Evolutionary conservation across 2,329 filamentous ascomycete genomes (phyloP).

Genomic region (Colletotrichum spaethianum): DNA sequence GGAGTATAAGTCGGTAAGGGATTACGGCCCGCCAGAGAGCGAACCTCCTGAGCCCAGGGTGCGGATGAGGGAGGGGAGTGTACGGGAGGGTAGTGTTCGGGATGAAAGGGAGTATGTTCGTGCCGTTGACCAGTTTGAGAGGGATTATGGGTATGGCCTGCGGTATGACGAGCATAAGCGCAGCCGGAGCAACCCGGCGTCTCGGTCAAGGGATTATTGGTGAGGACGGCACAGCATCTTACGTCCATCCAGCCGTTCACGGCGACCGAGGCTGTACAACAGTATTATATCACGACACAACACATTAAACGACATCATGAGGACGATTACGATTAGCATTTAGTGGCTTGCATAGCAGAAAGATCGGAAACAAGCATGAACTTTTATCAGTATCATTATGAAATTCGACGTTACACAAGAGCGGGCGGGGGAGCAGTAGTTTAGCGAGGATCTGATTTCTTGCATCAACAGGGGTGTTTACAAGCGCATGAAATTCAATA

Average conservation of each 20-base stretch:
- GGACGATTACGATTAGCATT: not conserved
- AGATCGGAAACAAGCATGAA: not conserved
- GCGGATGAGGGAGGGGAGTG: not conserved
- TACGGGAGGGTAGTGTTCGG: not conserved
- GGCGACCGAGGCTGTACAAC: too few relatives aligned
- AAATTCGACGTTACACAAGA: too few relatives aligned
- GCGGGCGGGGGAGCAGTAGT: not conserved
- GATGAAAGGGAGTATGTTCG: constrained; percentile 17
- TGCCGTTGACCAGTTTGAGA: constrained; percentile 16
- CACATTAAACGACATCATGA: not conserved
- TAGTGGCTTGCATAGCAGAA: not conserved
- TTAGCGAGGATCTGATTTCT: too few relatives aligned
- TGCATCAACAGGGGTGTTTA: too few relatives aligned
- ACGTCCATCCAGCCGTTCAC: too few relatives aligned
- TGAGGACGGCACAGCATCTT: not conserved
- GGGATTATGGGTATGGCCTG: constrained; percentile 23
- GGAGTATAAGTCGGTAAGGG: constrained; percentile 29
- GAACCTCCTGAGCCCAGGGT: constrained; percentile 16
- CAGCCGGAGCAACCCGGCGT: constrained; percentile 33
- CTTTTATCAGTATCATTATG: not conserved
- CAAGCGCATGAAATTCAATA: too few relatives aligned
- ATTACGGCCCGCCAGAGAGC: constrained; percentile 20
- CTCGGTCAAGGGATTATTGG: constrained; percentile 24
- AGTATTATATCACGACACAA: not conserved
- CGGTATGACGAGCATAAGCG: constrained; percentile 27